Base-by-base conservation (phyloP, 805 yeast genomes). In the Yamadazyma akitaensis region DNA sequence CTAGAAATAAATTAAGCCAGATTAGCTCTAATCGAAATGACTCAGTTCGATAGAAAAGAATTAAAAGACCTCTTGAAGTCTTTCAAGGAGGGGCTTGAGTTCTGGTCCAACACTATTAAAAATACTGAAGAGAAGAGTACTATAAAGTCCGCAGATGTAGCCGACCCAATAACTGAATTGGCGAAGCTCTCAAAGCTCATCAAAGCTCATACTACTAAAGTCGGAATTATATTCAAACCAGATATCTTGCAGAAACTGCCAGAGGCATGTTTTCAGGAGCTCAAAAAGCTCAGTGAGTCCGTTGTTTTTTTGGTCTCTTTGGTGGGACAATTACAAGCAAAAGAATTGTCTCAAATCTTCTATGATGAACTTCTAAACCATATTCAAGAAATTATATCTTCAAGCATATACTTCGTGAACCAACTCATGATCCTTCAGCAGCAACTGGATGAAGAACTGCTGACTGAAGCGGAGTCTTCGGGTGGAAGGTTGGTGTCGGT, bases 141-240 rank as follows among this genome's bases (percentile, higher is more conserved):
- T 41, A 51, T 63, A 46, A 50, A 58, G 44, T 41, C 68, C 13
- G 62, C 75, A 12, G 50, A 48, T 21, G 70, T 81, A 2, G 65
- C 58, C 6, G 53, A 67, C 6, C 84, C 88, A 2, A 53, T 80
- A 8, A 68, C 64, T 5, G 96, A 88, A 55, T 56, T 87, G 13
- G 62, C 58, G 5, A 89, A 88, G 59, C 57, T 86, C 6, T 61
- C 80, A 16, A 72, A 77, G 47, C 66, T 88, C 34, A 70, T 84
- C 8, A 82, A 75, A 61, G 90, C 96, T 1, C 90, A 87, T 59
- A 73, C 84, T 2, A 88, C 96, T 2, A 88, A 88, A 60, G 68
- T 87, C 5, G 91, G 90, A 1, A 74, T 85, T 24, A 77, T 84
- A 0, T 85, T 81, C 67, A 81, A 80, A 55, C 82, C 87, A 2